These are phyloP conservation scores for Spencermartinsiella ligniputridi DNA, from an alignment of 1,139 yeast species.

Conservation along the genomic window DNA sequence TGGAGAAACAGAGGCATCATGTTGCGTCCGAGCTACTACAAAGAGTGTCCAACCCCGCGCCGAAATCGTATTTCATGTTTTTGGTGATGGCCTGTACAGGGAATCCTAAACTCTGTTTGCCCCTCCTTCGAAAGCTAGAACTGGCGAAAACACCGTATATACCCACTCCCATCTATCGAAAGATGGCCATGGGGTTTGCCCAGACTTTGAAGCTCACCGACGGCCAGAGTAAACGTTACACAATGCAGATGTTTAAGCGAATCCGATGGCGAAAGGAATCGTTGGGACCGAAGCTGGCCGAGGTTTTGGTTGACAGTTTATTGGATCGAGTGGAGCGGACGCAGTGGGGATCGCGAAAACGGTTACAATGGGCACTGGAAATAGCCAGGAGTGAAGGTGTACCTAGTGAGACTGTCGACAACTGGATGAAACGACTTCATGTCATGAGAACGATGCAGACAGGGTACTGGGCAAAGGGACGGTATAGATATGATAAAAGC, in stretches of 20 bases:
- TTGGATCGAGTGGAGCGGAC: conserved; percentile 11
- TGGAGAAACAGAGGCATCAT: conserved; percentile 7
- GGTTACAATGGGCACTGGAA: conserved; percentile 23
- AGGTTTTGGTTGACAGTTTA: conserved; percentile 16
- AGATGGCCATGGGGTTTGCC: conserved; percentile 20
- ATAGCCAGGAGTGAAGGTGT: conserved; percentile 20
- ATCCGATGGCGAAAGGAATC: conserved; percentile 14
- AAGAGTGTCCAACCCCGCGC: conserved; percentile 10
- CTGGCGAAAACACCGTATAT: conserved; percentile 10
- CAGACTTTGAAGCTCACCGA: conserved; percentile 15
- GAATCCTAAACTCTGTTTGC: conserved; percentile 13
- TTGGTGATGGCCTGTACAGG: conserved; percentile 11
- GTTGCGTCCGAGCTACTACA: conserved; percentile 14
- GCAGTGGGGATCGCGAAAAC: conserved; percentile 18
- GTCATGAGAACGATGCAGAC: conserved; percentile 11
- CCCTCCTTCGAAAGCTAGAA: conserved; percentile 18
- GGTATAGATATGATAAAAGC: not conserved
- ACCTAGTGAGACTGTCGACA: conserved; percentile 10
- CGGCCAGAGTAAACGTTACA: conserved; percentile 16
- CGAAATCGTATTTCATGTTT: conserved; percentile 9
- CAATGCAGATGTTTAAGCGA: conserved; percentile 14
- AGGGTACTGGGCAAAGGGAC: conserved; percentile 16
- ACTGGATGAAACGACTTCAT: conserved; percentile 15
- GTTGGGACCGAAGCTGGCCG: conserved; percentile 13
- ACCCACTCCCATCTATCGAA: conserved; percentile 16